A percentile compares a stretch with the other conserved stretches of the same genome.
phyloP scores from a whole-genome alignment of 2,329 filamentous ascomycete species.

The Gnomoniopsis smithogilvyi region DNA sequence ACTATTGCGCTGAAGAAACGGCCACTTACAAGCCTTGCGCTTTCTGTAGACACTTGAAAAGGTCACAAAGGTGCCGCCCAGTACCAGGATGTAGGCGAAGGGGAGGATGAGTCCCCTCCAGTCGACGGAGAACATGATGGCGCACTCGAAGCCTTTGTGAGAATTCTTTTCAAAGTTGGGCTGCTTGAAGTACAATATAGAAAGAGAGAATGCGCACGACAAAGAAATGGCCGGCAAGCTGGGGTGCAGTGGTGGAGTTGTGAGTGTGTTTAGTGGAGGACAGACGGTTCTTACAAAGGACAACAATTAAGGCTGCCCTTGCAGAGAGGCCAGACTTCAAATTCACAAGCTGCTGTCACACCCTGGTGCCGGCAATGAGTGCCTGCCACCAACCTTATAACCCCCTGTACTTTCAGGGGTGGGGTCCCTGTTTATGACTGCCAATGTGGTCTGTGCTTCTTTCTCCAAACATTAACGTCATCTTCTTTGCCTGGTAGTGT shows the following conservation, averaged over 20 bases:
- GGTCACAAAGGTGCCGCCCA: slow-evolving; percentile 82
- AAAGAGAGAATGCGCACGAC: neutral
- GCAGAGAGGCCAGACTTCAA: slow-evolving; percentile 8
- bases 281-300: neutral
- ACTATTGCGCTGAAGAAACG: neutral
- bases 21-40: slow-evolving; percentile 72
- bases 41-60: slow-evolving; percentile 94
- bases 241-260: neutral
- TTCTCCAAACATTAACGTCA: neutral
- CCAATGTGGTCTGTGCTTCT: neutral
- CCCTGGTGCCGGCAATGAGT: neutral
- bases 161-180: neutral
- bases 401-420: neutral
- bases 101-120: slow-evolving; percentile 85
- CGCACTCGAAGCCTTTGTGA: neutral
- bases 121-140: slow-evolving; percentile 57
- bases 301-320: neutral
- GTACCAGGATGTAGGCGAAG: slow-evolving; percentile 83
- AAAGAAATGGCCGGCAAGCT: neutral
- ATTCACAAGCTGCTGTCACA: neutral
- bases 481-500: neutral
- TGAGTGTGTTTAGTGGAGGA: neutral
- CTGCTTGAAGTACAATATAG: neutral
- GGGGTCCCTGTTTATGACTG: neutral
- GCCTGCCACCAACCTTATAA: neutral